Evolutionary conservation across 805 yeast species (phyloP), one percentile per base, ranked within the genome.

Genomic region (Starmerella vaccinii): DNA sequence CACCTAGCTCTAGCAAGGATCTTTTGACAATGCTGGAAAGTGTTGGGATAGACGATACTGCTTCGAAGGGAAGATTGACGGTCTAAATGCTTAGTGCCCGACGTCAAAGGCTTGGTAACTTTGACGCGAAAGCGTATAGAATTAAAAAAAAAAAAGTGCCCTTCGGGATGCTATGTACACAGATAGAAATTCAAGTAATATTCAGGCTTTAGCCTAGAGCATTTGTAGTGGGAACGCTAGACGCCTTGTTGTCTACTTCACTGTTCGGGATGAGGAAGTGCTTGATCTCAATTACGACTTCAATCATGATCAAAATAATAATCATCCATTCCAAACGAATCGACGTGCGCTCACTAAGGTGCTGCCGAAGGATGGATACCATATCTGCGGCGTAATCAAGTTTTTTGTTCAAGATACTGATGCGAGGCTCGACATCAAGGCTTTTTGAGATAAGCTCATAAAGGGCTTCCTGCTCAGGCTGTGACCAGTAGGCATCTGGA

Each of bases 401-500:
- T 63, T 88, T 88, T 49, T 88, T 75, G 64, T 89, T 89, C 63
- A 89, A 68, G 32, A 88, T 86, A 27, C 78, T 72, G 44, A 88
- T 84, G 54, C 97, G 71, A 5, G 90, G 84, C 27, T 74, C 72
- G 27, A 89, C 79, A 60, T 89, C 97, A 50, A 89, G 69, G 21
- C 76, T 77, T 44, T 75, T 75, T 0, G 94, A 82, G 7, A 86
- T 79, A 18, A 77, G 73, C 45, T 80, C 76, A 65, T 86, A 89
- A 9, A 87, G 78, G 49, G 74, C 73, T 62, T 89, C 97, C 49
- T 89, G 69, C 30, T 79, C 78, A 1, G 96, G 95, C 62, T 88
- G 95, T 42, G 86, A 76, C 97, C 97, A 89, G 65, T 88, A 89
- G 39, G 87, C 67, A 64, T 89, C 97, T 0, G 97, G 97, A 0